Conservation (phyloP, 2,329 filamentous ascomycete species). For the Paradendryphiella salina region DNA sequence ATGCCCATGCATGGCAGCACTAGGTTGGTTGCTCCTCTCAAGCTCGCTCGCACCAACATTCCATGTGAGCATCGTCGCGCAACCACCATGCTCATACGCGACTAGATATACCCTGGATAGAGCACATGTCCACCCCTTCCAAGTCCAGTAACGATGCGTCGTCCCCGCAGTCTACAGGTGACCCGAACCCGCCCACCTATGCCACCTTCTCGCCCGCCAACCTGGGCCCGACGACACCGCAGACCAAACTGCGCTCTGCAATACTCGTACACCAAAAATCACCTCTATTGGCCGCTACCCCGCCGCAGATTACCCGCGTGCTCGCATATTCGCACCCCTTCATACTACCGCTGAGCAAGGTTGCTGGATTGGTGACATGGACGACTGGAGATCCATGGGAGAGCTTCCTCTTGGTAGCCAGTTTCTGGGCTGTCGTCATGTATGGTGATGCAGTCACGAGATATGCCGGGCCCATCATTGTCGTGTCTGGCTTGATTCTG, state of each 20-base stretch:
- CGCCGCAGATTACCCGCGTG: conserved; percentile 90
- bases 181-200: conserved; percentile 69
- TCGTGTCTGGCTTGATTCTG: conserved; percentile 77
- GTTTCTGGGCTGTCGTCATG: conserved; percentile 82
- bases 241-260: conserved; percentile 78
- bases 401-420: conserved; percentile 84
- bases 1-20: conserved; percentile 49
- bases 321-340: conserved; percentile 96
- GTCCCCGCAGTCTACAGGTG: conserved; percentile 43
- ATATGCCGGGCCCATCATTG: conserved; percentile 78
- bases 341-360: conserved; percentile 81
- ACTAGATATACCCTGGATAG: conserved; percentile 49
- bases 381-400: conserved; percentile 94
- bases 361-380: conserved; percentile 88
- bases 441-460: conserved; percentile 85
- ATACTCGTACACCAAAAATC: conserved; percentile 98
- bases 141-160: conserved; percentile 45
- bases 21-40: conserved; percentile 41
- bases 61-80: conserved; percentile 10
- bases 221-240: conserved; percentile 68
- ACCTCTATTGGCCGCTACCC: conserved; percentile 86
- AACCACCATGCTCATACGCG: conserved; percentile 35
- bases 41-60: conserved; percentile 17
- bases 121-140: conserved; percentile 48
- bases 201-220: conserved; percentile 88